Percentiles rank a stretch among this genome's conserved stretches.
phyloP scores from a whole-genome alignment of 139 green algal genomes.

The Zygnema circumcarinatum region DNA sequence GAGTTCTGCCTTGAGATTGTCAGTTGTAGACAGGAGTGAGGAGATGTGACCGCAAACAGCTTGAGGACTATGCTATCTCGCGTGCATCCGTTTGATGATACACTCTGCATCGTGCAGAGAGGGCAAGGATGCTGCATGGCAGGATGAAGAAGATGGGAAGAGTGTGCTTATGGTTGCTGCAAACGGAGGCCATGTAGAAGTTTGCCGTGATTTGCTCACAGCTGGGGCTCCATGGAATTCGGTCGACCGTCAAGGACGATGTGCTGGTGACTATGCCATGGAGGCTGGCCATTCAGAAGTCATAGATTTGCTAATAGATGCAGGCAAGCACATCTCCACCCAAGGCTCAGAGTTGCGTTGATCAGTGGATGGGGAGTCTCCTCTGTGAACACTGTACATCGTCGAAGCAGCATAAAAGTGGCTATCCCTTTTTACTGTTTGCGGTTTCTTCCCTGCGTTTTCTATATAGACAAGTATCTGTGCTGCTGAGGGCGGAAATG shows the following conservation, averaged over 20 bases:
- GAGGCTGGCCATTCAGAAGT: constrained; percentile 55
- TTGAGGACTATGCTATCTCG: too few relatives aligned
- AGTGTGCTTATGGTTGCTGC: constrained; percentile 52
- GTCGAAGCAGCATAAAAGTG: constrained; percentile 43
- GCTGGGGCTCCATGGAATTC: constrained; percentile 70
- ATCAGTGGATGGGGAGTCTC: neutral
- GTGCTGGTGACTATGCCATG: constrained; percentile 73
- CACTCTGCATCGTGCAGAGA: too few relatives aligned
- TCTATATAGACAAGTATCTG: too few relatives aligned
- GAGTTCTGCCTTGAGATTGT: too few relatives aligned
- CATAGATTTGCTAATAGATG: constrained; percentile 56
- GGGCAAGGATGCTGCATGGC: constrained; percentile 33
- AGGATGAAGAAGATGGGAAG: constrained; percentile 36
- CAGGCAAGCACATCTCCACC: constrained; percentile 47
- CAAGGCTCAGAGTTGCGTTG: neutral
- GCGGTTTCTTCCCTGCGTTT: too few relatives aligned
- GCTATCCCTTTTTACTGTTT: too few relatives aligned
- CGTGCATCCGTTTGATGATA: too few relatives aligned
- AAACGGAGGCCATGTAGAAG: constrained; percentile 55
- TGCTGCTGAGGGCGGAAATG: too few relatives aligned
- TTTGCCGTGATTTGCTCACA: constrained; percentile 71
- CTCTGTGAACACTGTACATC: neutral
- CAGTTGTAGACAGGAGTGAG: too few relatives aligned
- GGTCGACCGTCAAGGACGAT: constrained; percentile 70
- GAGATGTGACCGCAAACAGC: too few relatives aligned